Conservation (phyloP, 352 stramenopile species). For the Achlya hypogyna region DNA sequence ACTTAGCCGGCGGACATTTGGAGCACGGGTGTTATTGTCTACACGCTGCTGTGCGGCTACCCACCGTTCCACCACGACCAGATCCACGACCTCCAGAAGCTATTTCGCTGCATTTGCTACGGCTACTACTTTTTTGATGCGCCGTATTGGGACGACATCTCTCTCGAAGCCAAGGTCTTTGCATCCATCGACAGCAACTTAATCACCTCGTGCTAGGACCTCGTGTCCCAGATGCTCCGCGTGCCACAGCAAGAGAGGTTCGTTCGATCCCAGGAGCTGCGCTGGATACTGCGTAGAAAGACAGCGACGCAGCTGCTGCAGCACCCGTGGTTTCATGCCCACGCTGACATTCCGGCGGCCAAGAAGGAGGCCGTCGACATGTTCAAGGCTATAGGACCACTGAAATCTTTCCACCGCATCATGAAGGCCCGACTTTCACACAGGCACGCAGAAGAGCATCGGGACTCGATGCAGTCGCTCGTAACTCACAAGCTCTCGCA, state of each 20-base stretch:
- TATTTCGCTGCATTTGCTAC: constrained; percentile 21
- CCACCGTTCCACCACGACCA: constrained; percentile 22
- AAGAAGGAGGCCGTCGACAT: not conserved
- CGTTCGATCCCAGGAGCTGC: not conserved
- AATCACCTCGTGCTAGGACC: not conserved
- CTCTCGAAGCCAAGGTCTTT: constrained; percentile 44
- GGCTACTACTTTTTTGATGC: constrained; percentile 43
- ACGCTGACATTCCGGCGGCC: not conserved
- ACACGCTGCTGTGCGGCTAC: constrained; percentile 23
- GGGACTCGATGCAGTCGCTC: not conserved
- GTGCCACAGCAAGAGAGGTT: not conserved
- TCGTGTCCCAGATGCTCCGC: not conserved
- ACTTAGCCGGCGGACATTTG: constrained; percentile 20
- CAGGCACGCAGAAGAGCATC: not conserved
- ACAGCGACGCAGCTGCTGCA: not conserved
- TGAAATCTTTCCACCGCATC: constrained; percentile 13
- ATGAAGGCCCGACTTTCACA: not conserved
- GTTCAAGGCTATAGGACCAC: not conserved
- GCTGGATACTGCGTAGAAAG: not conserved
- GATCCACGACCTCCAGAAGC: constrained; percentile 11
- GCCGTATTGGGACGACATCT: constrained; percentile 79
- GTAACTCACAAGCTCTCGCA: not conserved
- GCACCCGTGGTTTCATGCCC: not conserved
- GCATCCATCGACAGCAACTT: not conserved
- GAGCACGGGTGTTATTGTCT: constrained; percentile 20